Evolutionary conservation across 768 basidiomycete species (phyloP).

Genomic region (Termitomyces eurrhizus): DNA sequence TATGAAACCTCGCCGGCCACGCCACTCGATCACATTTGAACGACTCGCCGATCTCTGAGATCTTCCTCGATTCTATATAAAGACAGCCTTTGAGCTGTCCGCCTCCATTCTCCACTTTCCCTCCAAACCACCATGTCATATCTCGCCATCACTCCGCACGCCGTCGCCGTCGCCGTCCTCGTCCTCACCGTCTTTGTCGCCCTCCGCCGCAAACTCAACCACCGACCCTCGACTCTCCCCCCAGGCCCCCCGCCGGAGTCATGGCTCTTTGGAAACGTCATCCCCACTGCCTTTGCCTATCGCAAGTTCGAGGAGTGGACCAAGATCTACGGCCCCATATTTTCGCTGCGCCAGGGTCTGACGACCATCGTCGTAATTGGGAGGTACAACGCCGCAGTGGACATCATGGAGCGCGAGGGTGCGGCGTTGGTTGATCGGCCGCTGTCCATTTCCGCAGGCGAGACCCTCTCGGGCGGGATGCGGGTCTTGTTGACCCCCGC

Average conservation of each 20-base stretch:
- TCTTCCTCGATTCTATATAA: not conserved
- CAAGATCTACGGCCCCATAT: conserved; percentile 57
- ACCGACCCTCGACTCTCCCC: conserved; percentile 29
- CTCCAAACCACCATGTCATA: not conserved
- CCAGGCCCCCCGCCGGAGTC: conserved; percentile 40
- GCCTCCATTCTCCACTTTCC: not conserved
- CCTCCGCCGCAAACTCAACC: conserved; percentile 24
- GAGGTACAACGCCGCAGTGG: conserved; percentile 51
- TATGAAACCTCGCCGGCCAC: not conserved
- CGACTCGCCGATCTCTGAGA: not conserved
- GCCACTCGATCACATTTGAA: not conserved
- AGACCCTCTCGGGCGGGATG: conserved; percentile 56
- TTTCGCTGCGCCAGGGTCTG: conserved; percentile 50
- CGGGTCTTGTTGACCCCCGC: conserved; percentile 51
- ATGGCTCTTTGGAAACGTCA: conserved; percentile 33
- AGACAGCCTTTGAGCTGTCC: not conserved
- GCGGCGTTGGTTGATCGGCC: conserved; percentile 53
- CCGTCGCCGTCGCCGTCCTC: conserved; percentile 27
- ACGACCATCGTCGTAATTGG: conserved; percentile 44
- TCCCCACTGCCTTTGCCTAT: conserved; percentile 40
- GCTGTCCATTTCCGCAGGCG: conserved; percentile 51
- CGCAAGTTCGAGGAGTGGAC: conserved; percentile 57
- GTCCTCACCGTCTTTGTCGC: conserved; percentile 25
- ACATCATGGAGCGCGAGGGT: conserved; percentile 69
- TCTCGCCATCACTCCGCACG: conserved; percentile 13